These are phyloP conservation scores for Metschnikowia lochheadii DNA, from an alignment of 805 yeast species.

Conservation along the genomic window DNA sequence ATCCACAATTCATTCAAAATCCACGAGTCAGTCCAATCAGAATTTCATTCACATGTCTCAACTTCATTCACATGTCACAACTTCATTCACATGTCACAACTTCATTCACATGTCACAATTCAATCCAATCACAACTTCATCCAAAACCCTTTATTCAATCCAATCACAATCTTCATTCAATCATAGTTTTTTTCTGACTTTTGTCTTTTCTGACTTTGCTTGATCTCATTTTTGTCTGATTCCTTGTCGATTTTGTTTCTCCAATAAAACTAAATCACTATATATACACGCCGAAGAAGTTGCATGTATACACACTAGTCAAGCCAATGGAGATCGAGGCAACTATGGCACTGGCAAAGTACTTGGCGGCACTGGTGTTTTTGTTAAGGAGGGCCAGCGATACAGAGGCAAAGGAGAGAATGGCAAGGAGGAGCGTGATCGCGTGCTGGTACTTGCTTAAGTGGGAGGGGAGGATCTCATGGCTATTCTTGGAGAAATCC, in stretches of 20 bases:
- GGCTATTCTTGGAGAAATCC: slow-evolving; percentile 11
- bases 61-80: too few species aligned
- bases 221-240: too few species aligned
- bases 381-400: slow-evolving; percentile 17
- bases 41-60: too few species aligned
- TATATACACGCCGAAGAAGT: slow-evolving; percentile 42
- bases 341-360: slow-evolving; percentile 27
- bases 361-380: slow-evolving; percentile 13
- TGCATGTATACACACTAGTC: slow-evolving; percentile 34
- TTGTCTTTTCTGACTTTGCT: too few species aligned
- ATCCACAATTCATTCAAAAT: too few species aligned
- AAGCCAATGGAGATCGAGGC: slow-evolving; percentile 38
- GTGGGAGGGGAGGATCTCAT: slow-evolving; percentile 12
- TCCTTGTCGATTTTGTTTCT: neutral
- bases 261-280: slow-evolving; percentile 11
- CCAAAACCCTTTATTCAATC: too few species aligned
- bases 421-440: slow-evolving; percentile 12
- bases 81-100: too few species aligned
- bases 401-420: slow-evolving; percentile 15
- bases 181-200: too few species aligned
- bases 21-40: too few species aligned
- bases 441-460: slow-evolving; percentile 12
- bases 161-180: too few species aligned
- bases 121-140: too few species aligned
- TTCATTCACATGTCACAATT: too few species aligned